Percentiles rank a stretch among this genome's conserved stretches.
Evolutionary conservation across 352 stramenopile species (phyloP).

Genomic region (Globisporangium polare): DNA sequence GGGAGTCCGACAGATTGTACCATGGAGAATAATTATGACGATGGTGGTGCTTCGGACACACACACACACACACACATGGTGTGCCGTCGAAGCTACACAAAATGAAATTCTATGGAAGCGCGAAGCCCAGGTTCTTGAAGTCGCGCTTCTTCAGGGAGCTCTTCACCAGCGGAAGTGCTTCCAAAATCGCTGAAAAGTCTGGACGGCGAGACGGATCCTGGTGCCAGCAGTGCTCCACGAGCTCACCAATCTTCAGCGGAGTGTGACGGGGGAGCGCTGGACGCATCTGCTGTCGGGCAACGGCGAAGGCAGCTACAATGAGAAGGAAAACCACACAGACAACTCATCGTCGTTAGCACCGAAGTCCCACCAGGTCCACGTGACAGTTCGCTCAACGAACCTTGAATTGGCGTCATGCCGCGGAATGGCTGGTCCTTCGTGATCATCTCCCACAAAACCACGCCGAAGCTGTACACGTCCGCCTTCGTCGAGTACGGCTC

Average conservation of each 20-base stretch:
- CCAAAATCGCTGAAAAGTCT: conserved; percentile 73
- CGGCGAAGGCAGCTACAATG: conserved; percentile 65
- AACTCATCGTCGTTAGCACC: background rate
- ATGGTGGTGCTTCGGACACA: background rate
- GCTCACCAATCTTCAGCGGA: conserved; percentile 71
- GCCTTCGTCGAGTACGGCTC: conserved; percentile 93
- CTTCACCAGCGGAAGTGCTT: conserved; percentile 76
- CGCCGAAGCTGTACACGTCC: conserved; percentile 94
- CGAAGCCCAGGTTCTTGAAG: conserved; percentile 82
- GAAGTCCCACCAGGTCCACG: background rate
- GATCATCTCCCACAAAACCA: conserved; percentile 86
- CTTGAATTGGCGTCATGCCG: conserved; percentile 81
- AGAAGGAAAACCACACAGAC: conserved; percentile 6
- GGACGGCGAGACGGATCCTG: conserved; percentile 69
- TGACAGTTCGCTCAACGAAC: conserved; percentile 17
- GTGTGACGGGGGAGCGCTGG: conserved; percentile 82
- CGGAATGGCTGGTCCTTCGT: conserved; percentile 83
- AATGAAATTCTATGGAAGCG: conserved; percentile 24
- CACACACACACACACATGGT: no score
- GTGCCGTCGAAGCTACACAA: conserved; percentile 5
- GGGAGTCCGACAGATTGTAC: background rate
- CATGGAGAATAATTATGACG: conserved; percentile 16
- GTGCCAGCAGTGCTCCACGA: conserved; percentile 85
- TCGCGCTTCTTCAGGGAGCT: conserved; percentile 81
- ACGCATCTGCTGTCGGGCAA: conserved; percentile 81